Conservation (phyloP, 2,329 filamentous ascomycete genomes). For the Penicillium frequentans region DNA sequence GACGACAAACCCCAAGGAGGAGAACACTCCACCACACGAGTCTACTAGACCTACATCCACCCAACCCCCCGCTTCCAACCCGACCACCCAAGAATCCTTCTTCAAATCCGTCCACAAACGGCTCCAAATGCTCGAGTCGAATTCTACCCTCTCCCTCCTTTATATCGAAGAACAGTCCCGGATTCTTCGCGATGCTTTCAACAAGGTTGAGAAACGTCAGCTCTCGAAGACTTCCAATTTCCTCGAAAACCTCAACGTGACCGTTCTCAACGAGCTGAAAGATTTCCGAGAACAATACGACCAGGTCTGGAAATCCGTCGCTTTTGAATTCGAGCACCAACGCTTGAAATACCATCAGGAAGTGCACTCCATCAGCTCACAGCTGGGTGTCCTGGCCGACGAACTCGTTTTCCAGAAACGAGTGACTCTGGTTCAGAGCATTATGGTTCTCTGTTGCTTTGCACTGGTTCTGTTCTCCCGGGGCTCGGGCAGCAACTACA, state of each 20-base stretch:
- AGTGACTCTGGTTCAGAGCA: constrained; percentile 88
- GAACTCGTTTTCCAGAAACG: constrained; percentile 82
- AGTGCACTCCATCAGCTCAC: constrained; percentile 74
- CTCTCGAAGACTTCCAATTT: constrained; percentile 79
- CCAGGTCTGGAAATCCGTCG: constrained; percentile 93
- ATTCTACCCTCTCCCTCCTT: constrained; percentile 86
- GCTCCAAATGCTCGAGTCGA: constrained; percentile 84
- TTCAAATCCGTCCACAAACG: constrained; percentile 97
- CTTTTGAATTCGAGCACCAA: constrained; percentile 86
- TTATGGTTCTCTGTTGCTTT: constrained; percentile 82
- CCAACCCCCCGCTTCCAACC: constrained; percentile 58
- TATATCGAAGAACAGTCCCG: constrained; percentile 97
- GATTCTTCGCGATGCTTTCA: constrained; percentile 82
- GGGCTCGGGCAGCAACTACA: constrained; percentile 43
- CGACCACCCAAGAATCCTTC: constrained; percentile 93
- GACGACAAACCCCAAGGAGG: constrained; percentile 29
- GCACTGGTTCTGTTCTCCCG: constrained; percentile 77
- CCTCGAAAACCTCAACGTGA: constrained; percentile 80
- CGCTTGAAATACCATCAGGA: constrained; percentile 81
- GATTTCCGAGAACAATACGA: constrained; percentile 84
- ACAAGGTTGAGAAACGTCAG: constrained; percentile 83
- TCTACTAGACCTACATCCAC: constrained; percentile 40
- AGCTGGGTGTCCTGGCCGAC: constrained; percentile 87
- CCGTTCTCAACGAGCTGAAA: constrained; percentile 77
- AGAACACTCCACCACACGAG: constrained; percentile 33